Base-by-base conservation (phyloP, 768 basidiomycete genomes). In the Favolaschia claudopus region DNA sequence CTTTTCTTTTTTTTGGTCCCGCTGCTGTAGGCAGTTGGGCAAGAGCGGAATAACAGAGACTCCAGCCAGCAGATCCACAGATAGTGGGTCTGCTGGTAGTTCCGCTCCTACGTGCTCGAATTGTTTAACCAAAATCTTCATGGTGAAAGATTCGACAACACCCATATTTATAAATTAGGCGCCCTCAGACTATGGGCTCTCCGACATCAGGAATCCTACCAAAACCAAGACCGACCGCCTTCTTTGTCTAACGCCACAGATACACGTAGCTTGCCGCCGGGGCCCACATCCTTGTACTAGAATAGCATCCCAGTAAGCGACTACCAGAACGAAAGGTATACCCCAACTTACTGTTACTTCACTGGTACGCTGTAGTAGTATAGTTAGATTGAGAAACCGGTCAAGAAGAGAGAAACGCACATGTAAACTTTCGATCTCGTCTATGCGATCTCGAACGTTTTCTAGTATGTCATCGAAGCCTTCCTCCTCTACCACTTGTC, bases 371-470 rank as follows among this genome's bases (percentile, higher is more conserved):
- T 91, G n/a, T n/a, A n/a, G n/a, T n/a, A n/a, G n/a, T n/a, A n/a
- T n/a, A n/a, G n/a, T n/a, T n/a, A n/a, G n/a, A n/a, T n/a, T n/a
- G n/a, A n/a, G n/a, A n/a, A n/a, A n/a, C n/a, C n/a, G n/a, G n/a
- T n/a, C n/a, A n/a, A n/a, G n/a, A n/a, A n/a, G n/a, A n/a, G n/a
- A n/a, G n/a, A n/a, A n/a, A n/a, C n/a, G n/a, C n/a, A n/a, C n/a
- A n/a, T n/a, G 91, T 55, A 94, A 69, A 71, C 88, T 89, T 75
- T 96, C 94, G 67, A 96, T 95, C 72, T 92, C 89, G 71, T 94
- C 91, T 36, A 95, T 86, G 14, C 95, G 80, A 58, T 84, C 85
- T 46, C 91, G 79, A 6, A 93, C 93, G 48, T 78, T 80, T 59
- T 92, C 83, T 17, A 93, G 79, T 32, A 87, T 69, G n/a, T 91